Evolutionary conservation across 352 stramenopile species (phyloP).

Genomic region (Globisporangium carolinianum): DNA sequence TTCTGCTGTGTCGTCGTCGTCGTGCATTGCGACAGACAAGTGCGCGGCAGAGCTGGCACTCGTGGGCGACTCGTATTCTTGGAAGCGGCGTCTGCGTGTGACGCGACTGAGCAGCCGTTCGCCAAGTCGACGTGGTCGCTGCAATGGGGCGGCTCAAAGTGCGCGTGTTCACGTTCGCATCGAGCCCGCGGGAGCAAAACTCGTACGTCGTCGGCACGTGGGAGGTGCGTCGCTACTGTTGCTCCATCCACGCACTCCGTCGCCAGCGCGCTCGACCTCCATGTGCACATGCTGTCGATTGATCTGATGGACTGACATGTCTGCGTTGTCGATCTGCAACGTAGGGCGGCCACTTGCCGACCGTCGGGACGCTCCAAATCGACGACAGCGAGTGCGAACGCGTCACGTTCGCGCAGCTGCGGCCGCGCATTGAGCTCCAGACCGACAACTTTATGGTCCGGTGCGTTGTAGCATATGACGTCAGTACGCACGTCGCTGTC

Average conservation of each 20-base stretch:
- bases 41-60: not conserved
- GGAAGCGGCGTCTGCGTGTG: not conserved
- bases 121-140: not conserved
- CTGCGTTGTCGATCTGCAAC: no score
- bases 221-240: constrained; percentile 22
- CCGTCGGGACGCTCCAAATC: constrained; percentile 57
- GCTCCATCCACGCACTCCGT: no score
- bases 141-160: constrained; percentile 53
- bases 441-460: constrained; percentile 57
- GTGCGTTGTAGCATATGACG: constrained; percentile 6
- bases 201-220: constrained; percentile 70
- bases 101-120: no score
- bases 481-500: not conserved
- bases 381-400: constrained; percentile 46
- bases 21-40: no score
- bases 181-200: constrained; percentile 58
- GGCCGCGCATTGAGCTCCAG: constrained; percentile 59
- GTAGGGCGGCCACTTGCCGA: constrained; percentile 49
- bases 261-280: no score
- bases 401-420: constrained; percentile 58
- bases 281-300: no score
- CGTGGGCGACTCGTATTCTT: constrained; percentile 1
- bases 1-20: not conserved
- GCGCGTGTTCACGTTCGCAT: constrained; percentile 72
- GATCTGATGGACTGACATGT: no score